Base-by-base conservation (phyloP, 495 filamentous ascomycete genomes). In the Tuber microsphaerosporum region DNA sequence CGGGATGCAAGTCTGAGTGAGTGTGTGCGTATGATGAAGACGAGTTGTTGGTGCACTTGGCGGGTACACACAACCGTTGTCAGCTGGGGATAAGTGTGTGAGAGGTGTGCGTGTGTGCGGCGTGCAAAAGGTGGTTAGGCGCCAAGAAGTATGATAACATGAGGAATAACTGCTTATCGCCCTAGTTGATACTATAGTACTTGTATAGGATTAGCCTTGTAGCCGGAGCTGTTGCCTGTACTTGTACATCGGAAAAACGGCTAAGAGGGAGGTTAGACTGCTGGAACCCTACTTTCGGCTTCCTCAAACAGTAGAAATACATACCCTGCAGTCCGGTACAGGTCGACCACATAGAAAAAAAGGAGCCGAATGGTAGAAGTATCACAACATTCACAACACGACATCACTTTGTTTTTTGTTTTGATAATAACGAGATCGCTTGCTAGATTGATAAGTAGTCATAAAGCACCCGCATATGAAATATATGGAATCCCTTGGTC, bases 221-320 rank as follows among this genome's bases (percentile, higher is more conserved):
- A 79, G 70, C 73, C 73, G 77, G 77, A 78, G 77, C 74, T 72
- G 75, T 70, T 74, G 76, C 76, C 70, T 78, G 73, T 73, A 73
- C 76, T 61, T 78, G 73, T 73, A 73, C 31, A 75, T 79, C 73
- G 77, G 71, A 71, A 79, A 79, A 79, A 79, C 77, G 77, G 77
- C 73, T 79, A 79, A 79, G 77, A 79, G 70, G 69, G 78, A 68
- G 73, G 71, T 72, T 12, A 10, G 51, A 31, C 51, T 14, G 14
- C 9, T 0, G n/a, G 26, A 65, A 65, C 4, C n/a, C 56, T 72
- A 31, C 56, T 65, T 69, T 45, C 71, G 68, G 70, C 71, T 71
- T 75, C 72, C 70, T 31, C 61, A 75, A 73, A 72, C 75, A 37
- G 77, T 76, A 69, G 22, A 46, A 43, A 72, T 72, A 69, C 75